Conservation (phyloP, 2,329 filamentous ascomycete genomes). For the Aureobasidium uvarum region DNA sequence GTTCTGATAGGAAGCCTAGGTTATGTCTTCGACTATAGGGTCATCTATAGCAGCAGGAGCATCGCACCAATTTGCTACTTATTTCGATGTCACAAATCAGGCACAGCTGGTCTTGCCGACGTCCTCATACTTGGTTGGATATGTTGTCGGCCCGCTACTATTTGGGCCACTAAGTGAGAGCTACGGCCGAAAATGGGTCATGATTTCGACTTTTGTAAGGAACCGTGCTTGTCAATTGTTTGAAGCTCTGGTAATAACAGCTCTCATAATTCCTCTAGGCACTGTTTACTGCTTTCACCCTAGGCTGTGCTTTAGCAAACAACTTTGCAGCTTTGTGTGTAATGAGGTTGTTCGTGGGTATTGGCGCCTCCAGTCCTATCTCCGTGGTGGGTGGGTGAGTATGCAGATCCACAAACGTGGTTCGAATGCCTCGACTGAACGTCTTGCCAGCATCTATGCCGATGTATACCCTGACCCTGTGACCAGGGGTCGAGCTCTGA, state of each 20-base stretch:
- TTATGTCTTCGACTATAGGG: constrained; percentile 67
- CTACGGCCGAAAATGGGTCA: constrained; percentile 48
- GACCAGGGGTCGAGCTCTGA: constrained; percentile 59
- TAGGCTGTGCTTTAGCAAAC: constrained; percentile 47
- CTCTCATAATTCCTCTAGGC: constrained; percentile 14
- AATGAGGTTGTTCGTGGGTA: constrained; percentile 46
- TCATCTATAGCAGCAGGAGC: constrained; percentile 65
- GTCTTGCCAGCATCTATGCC: constrained; percentile 55
- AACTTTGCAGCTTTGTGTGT: constrained; percentile 47
- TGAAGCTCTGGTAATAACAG: background rate
- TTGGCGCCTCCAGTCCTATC: constrained; percentile 52
- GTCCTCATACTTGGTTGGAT: constrained; percentile 53
- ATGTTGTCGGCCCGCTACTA: constrained; percentile 46
- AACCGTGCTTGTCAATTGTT: background rate
- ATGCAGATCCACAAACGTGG: constrained; percentile 34
- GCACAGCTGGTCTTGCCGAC: constrained; percentile 49
- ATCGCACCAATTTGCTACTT: constrained; percentile 55
- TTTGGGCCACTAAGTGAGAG: constrained; percentile 48
- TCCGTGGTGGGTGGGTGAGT: constrained; percentile 54
- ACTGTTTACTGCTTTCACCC: constrained; percentile 47
- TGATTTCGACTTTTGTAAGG: constrained; percentile 51
- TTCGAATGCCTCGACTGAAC: constrained; percentile 1
- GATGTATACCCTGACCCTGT: constrained; percentile 62
- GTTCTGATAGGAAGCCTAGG: constrained; percentile 52
- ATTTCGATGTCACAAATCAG: constrained; percentile 56